Evolutionary conservation across 139 green algal species (phyloP).

Genomic region (Gonium pectorale): DNA sequence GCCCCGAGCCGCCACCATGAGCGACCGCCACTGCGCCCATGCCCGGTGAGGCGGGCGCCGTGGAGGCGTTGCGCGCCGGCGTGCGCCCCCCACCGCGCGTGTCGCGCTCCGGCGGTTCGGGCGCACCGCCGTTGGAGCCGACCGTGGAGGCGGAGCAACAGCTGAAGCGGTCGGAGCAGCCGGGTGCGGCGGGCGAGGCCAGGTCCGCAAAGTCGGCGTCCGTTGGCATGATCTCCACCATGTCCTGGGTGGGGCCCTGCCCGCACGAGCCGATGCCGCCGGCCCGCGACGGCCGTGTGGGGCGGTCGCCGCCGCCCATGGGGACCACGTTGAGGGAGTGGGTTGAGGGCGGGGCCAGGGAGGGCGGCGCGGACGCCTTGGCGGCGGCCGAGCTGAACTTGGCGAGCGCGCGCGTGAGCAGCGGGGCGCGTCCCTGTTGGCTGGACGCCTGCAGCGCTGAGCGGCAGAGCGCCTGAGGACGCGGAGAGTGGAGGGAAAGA

Average conservation of each 20-base stretch:
- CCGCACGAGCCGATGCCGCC: constrained; percentile 21
- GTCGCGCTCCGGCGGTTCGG: no score
- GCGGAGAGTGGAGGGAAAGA: not conserved
- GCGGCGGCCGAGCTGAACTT: not conserved
- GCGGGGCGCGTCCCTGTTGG: not conserved
- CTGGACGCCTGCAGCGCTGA: not conserved
- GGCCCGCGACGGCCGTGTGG: not conserved
- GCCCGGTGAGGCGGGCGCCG: no score
- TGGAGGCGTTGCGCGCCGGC: no score
- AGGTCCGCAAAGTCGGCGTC: not conserved
- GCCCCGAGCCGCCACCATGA: not conserved
- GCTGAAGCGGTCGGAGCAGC: not conserved
- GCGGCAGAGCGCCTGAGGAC: constrained; percentile 31
- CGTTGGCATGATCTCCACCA: not conserved
- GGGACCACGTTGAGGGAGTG: not conserved
- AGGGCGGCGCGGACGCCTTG: constrained; percentile 31
- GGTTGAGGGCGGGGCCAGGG: not conserved
- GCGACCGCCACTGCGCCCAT: not conserved
- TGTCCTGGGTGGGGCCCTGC: not conserved
- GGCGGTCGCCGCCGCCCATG: not conserved
- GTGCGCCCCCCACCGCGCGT: no score
- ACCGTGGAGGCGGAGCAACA: not conserved
- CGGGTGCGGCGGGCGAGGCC: no score
- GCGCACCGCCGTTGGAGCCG: no score
- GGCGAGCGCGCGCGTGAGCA: constrained; percentile 5